These are phyloP conservation scores for Prinsepia uniflora DNA, from an alignment of 306 rosid species.

Conservation along the genomic window DNA sequence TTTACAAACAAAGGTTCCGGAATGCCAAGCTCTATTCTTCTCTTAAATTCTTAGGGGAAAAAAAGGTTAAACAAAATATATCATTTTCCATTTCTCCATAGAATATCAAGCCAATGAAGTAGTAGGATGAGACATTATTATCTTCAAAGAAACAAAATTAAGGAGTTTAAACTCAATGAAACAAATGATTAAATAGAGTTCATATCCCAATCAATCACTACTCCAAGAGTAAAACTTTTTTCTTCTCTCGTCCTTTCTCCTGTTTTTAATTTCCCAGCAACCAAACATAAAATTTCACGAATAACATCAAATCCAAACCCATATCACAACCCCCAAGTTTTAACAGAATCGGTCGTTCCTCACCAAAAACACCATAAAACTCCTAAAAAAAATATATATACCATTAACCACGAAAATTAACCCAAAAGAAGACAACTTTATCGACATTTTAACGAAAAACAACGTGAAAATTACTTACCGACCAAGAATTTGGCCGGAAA, in stretches of 20 bases:
- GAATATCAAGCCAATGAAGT: background rate
- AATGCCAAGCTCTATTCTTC: background rate
- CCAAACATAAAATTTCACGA: conserved; percentile 8
- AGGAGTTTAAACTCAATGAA: background rate
- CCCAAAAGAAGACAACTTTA: background rate
- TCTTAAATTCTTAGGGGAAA: background rate
- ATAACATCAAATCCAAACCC: conserved; percentile 15
- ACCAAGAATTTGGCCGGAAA: conserved; percentile 27
- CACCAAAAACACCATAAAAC: background rate
- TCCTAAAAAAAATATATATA: background rate
- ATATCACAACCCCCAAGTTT: background rate
- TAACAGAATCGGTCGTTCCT: background rate
- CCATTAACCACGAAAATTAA: background rate
- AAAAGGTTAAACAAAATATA: background rate
- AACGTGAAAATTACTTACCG: conserved; percentile 36
- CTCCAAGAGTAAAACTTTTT: background rate
- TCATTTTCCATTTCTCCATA: background rate
- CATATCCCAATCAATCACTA: background rate
- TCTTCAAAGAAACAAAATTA: background rate
- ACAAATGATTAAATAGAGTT: background rate
- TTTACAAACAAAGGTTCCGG: background rate
- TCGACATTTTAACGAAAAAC: background rate
- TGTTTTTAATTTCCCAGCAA: conserved; percentile 4
- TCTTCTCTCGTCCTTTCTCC: background rate
- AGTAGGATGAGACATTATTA: background rate